Evolutionary conservation across 2,329 filamentous ascomycete genomes (phyloP), one percentile per base, ranked within the genome.

Genomic region (Neofusicoccum cordaticola): DNA sequence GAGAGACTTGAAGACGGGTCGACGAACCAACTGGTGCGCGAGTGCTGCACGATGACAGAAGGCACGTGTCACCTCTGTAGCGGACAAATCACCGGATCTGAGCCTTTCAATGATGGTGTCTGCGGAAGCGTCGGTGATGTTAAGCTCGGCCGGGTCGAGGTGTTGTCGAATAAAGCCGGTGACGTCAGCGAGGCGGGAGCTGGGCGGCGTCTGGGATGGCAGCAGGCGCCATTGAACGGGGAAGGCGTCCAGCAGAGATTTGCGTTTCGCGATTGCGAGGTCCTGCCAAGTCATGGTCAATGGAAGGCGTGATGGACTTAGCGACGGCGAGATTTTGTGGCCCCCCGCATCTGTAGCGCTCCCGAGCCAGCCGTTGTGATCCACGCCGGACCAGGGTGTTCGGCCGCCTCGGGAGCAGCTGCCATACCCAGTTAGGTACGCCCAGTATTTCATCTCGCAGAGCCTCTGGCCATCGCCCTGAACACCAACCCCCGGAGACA

Each of bases 11-110:
- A 1, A 4, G 11, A 8, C 2, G 41, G 15, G 8, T 17, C 7
- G 4, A 60, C 56, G 41, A 13, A 39, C 56, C 41, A 48, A 22
- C 35, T 48, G 42, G n/a, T 60, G 56, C 1, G 56, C 44, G 12
- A 60, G 41, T 8, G 56, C 8, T 4, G 56, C 56, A 13, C 56
- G 56, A 15, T 60, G 53, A 12, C 53, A 58, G n/a, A 58, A 58
- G 5, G 53, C 53, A 2, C 42, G 39, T 15, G 42, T 58, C 12
- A 58, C 53, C 39, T 58, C 53, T 22, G 17, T n/a, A n/a, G 53
- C 53, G 4, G 53, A 45, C 12, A n/a, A 34, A 4, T 42, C 52
- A 8, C 52, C 34, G 17, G 35, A 9, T 3, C 39, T 8, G 4
- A 57, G 13, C 17, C 22, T 19, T 9, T 7, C 13, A 7, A 57